phyloP scores from a whole-genome alignment of 2,329 filamentous ascomycete species.

The Aspergillus proliferans region DNA sequence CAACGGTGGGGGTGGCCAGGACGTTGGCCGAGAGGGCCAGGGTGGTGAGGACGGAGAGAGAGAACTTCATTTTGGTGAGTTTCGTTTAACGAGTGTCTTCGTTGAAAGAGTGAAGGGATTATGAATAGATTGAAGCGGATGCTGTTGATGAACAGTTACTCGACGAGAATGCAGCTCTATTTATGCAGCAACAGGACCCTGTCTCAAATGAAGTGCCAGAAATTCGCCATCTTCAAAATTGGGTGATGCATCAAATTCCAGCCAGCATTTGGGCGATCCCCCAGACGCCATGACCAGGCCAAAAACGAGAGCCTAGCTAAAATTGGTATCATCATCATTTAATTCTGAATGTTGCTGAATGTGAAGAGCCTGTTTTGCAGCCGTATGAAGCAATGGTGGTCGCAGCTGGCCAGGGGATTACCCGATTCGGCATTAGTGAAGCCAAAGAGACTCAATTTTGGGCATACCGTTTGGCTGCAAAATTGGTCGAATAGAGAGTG shows the following conservation, averaged over 20 bases:
- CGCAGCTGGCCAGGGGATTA: neutral
- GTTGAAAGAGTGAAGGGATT: neutral
- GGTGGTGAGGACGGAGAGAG: slow-evolving; percentile 13
- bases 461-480: neutral
- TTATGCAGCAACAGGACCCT: neutral
- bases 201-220: neutral
- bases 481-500: too few relatives aligned
- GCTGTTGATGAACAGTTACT: neutral
- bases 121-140: neutral
- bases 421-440: neutral
- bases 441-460: neutral
- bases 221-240: neutral
- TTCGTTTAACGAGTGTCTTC: neutral
- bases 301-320: too few relatives aligned
- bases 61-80: slow-evolving; percentile 17
- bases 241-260: neutral
- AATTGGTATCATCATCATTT: too few relatives aligned
- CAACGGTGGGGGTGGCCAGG: slow-evolving; percentile 17
- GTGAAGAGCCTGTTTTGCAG: too few relatives aligned
- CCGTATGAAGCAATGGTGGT: neutral
- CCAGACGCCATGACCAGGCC: neutral
- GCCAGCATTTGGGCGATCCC: neutral
- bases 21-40: slow-evolving; percentile 17
- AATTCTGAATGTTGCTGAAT: too few relatives aligned
- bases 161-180: neutral